Evolutionary conservation across 441 rosid species (phyloP).

Genomic region (Hura crepitans): DNA sequence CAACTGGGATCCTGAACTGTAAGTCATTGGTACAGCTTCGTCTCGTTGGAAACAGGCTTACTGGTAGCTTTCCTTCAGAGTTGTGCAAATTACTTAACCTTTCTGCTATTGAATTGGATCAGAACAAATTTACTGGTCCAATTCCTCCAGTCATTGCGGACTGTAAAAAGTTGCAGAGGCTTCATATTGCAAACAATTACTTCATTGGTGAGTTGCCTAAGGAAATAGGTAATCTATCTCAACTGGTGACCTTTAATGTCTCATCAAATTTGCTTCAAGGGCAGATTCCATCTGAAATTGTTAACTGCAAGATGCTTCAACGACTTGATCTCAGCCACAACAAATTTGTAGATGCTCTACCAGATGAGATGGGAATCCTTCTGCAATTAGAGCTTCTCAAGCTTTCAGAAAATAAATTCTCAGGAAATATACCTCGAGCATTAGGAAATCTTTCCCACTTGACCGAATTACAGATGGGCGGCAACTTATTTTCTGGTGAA

Average conservation of each 20-base stretch:
- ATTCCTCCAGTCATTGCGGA: constrained; percentile 59
- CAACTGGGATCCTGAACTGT: constrained; percentile 60
- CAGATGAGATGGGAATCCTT: constrained; percentile 70
- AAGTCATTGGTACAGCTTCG: constrained; percentile 69
- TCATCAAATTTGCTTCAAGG: constrained; percentile 77
- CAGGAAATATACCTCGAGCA: constrained; percentile 66
- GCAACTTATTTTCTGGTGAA: constrained; percentile 68
- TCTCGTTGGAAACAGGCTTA: constrained; percentile 58
- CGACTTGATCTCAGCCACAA: constrained; percentile 85
- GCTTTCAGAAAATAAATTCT: constrained; percentile 75
- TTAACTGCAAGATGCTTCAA: constrained; percentile 83
- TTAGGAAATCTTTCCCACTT: constrained; percentile 79
- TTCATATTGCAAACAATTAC: constrained; percentile 75
- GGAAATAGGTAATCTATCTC: constrained; percentile 73
- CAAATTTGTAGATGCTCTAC: constrained; percentile 57
- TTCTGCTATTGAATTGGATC: constrained; percentile 80
- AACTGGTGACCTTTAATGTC: constrained; percentile 75
- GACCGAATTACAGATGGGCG: constrained; percentile 96
- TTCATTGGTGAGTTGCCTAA: constrained; percentile 58
- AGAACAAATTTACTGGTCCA: constrained; percentile 77
- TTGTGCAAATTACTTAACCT: constrained; percentile 77
- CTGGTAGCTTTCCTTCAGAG: constrained; percentile 80
- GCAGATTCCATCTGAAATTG: constrained; percentile 56
- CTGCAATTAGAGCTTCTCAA: constrained; percentile 74
- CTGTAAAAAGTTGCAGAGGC: constrained; percentile 81